Conservation (phyloP, 169 alveolate species). For the Eimeria zaria region DNA sequence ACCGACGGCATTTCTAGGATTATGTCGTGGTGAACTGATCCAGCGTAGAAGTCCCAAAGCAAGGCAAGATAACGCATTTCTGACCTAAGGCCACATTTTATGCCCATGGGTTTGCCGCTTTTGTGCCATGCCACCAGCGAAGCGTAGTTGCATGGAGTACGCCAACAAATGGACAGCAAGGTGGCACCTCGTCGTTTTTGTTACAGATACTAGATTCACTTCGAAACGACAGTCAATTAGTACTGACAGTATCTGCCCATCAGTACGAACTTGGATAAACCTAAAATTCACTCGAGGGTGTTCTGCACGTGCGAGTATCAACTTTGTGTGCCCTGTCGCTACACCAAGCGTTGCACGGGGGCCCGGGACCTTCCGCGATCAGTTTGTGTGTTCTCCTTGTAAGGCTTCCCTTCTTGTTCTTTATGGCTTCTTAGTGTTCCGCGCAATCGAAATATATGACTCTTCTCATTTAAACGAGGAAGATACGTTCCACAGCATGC, state of each 20-base stretch:
- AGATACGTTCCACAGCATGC: too few species aligned
- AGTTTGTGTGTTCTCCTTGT: neutral
- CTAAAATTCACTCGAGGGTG: neutral
- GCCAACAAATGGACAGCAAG: too few species aligned
- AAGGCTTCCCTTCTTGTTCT: neutral
- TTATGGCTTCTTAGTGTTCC: neutral
- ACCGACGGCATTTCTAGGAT: neutral
- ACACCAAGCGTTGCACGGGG: neutral
- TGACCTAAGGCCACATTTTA: neutral
- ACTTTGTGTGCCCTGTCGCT: neutral
- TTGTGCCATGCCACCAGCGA: too few species aligned
- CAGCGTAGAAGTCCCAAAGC: neutral
- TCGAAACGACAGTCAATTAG: too few species aligned
- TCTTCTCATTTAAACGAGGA: too few species aligned
- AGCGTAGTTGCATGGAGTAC: too few species aligned
- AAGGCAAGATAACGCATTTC: neutral
- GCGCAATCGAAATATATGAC: neutral
- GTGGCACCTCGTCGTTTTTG: too few species aligned
- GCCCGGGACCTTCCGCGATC: neutral
- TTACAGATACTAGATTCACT: too few species aligned
- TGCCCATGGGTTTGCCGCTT: neutral
- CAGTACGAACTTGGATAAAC: neutral
- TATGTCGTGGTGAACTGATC: neutral
- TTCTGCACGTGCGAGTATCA: neutral
- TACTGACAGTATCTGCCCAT: neutral